phyloP scores from a whole-genome alignment of 2,329 filamentous ascomycete genomes.

The Nigrospora sphaerica region DNA sequence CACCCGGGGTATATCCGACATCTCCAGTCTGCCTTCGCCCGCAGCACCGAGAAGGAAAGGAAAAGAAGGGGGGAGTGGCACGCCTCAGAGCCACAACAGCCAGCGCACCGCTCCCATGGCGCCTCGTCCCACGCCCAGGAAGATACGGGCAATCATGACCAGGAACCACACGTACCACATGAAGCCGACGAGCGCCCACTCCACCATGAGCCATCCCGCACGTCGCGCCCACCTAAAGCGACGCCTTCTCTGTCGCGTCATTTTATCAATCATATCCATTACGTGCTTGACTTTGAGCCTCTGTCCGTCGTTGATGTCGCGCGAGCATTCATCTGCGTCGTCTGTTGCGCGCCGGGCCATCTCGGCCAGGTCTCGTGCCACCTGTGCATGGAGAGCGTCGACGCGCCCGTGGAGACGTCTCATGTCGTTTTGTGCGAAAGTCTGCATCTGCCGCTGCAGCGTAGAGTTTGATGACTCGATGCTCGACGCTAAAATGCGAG shows the following conservation, averaged over 20 bases:
- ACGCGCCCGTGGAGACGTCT: constrained; percentile 43
- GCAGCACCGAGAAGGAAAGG: background rate
- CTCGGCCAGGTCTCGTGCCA: constrained; percentile 46
- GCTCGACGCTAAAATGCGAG: constrained; percentile 40
- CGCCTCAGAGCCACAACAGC: constrained; percentile 68
- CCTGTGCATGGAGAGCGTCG: constrained; percentile 36
- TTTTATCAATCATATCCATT: constrained; percentile 70
- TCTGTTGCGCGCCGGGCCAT: constrained; percentile 64
- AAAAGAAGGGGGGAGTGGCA: background rate
- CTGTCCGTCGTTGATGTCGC: constrained; percentile 68
- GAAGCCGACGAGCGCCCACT: constrained; percentile 80
- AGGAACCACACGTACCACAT: constrained; percentile 95
- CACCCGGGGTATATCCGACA: too few species aligned
- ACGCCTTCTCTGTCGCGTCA: constrained; percentile 61
- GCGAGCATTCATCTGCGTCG: constrained; percentile 71
- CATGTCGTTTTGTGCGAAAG: constrained; percentile 50
- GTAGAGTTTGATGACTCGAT: constrained; percentile 39
- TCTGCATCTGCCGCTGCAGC: constrained; percentile 54
- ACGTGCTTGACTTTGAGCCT: constrained; percentile 76
- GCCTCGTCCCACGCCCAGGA: constrained; percentile 56
- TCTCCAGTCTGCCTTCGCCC: too few species aligned
- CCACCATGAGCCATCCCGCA: constrained; percentile 72
- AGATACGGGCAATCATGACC: constrained; percentile 66
- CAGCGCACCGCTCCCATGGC: constrained; percentile 59
- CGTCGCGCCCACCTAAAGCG: constrained; percentile 68